Evolutionary conservation across 2,329 filamentous ascomycete species (phyloP), one percentile per base, ranked within the genome.

Genomic region (Colletotrichum phormii): DNA sequence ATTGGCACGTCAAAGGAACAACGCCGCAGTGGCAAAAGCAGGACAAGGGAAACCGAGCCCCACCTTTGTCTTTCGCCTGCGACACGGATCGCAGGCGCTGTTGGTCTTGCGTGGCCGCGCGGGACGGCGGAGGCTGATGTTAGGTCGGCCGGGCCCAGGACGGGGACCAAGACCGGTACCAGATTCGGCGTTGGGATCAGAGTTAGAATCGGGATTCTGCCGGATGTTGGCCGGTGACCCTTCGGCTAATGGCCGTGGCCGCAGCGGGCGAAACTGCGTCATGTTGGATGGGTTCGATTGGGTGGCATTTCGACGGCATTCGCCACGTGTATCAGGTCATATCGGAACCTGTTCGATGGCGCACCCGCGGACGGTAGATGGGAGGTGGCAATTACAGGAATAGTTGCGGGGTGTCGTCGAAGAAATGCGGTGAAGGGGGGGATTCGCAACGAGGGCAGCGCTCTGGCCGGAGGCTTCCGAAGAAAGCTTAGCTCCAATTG

Each of bases 21-120:
- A 1, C 18, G n/a, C 15, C 7, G 33, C 9, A 22, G 24, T 9
- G 37, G n/a, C 9, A 29, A 12, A 6, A 9, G n/a, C 42, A 29
- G 5, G n/a, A 53, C 12, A 57, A 7, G 42, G 42, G 42, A 49
- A 11, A 18, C 42, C 31, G 13, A 3, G 29, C 59, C 70, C 35
- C 24, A 54, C 64, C 55, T 64, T 72, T 12, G 57, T 67, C 51
- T 71, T 71, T 5, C 68, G 64, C 22, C 31, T 71, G 0, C 68
- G 68, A 42, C 68, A 71, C 18, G 68, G 68, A 53, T 71, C 68
- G 37, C 68, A 71, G 15, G 68, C 68, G 22, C 57, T 62, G 35
- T 42, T 66, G 8, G 63, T 61, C 46, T 71, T 71, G 4, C 55
- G 55, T 26, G 53, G 63, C 8, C 63, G 64, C 22, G 37, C 2